A percentile compares a stretch with the other conserved stretches of the same genome.
Evolutionary conservation across 2,329 filamentous ascomycete genomes (phyloP).

Genomic region (Madurella fahalii): DNA sequence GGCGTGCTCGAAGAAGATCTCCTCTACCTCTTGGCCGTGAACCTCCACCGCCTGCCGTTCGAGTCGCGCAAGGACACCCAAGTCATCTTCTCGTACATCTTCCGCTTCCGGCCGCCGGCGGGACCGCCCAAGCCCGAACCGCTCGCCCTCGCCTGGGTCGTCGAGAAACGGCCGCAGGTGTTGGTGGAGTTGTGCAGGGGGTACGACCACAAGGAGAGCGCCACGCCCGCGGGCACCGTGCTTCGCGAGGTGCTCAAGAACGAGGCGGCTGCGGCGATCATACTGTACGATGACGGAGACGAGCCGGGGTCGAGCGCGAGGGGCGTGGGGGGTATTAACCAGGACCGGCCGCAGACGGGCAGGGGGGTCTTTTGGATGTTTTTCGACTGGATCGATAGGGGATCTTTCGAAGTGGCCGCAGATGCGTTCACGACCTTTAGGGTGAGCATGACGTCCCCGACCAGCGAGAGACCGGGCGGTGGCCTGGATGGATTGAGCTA

Average conservation of each 20-base stretch:
- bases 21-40: constrained; percentile 75
- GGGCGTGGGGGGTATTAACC: constrained; percentile 72
- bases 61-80: constrained; percentile 95
- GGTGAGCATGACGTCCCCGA: constrained; percentile 46
- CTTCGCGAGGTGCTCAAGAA: constrained; percentile 84
- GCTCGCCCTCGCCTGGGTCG: constrained; percentile 81
- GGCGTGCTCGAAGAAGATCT: constrained; percentile 86
- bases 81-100: constrained; percentile 91
- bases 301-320: constrained; percentile 67
- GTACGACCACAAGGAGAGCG: constrained; percentile 86
- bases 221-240: constrained; percentile 85
- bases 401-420: constrained; percentile 92
- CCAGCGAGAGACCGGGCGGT: no score
- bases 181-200: constrained; percentile 84
- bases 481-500: no score
- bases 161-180: constrained; percentile 80
- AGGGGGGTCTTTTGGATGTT: constrained; percentile 93
- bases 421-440: constrained; percentile 98
- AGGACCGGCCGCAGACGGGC: constrained; percentile 69
- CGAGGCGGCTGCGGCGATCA: constrained; percentile 83
- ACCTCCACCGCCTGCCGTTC: constrained; percentile 83
- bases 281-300: constrained; percentile 85
- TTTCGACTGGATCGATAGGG: constrained; percentile 95
- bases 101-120: constrained; percentile 76
- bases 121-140: constrained; percentile 68